Base-by-base conservation (phyloP, 371 early-diverging fungal species). In the Circinella minor region DNA sequence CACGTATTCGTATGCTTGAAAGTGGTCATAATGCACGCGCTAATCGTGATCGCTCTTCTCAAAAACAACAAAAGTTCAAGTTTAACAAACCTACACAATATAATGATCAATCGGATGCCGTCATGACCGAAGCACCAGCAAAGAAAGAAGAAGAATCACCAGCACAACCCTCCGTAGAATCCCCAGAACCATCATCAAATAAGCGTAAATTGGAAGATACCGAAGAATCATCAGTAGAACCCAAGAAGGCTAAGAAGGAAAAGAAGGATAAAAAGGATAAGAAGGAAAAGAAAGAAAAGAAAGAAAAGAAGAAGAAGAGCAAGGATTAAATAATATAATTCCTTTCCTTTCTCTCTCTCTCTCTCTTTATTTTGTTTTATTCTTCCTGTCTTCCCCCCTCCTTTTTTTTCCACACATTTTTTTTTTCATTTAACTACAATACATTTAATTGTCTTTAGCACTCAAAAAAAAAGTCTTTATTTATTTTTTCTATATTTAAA, bases 1-100 rank as follows among this genome's bases (percentile, higher is more conserved):
- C 87, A 54, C 89, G 97, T 61, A 85, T 98, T 75, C 84, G 94
- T 55, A 89, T 93, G 83, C 88, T 98, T 39, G 98, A 96, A 84
- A 89, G 89, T 60, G 81, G 86, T 60, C 78, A 78, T 38, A 73
- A 74, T 37, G 80, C 84, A 51, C 76, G 77, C 36, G 76, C 78
- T 65, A 85, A 85, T 80, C 85, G 84, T 74, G 86, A 83, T 63
- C 82, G 86, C 55, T 82, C 80, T 38, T 78, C 80, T 57, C 79
- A 84, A 79, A 94, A 93, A 84, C 90, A 91, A 81, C 84, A 89
- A 79, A 93, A 93, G 73, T 83, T 86, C 83, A 87, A 89, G 72
- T 75, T 83, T 57, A 81, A 81, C 63, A 79, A 79, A 75, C 70
- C 77, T 59, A 74, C 77, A 64, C 80, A 77, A 71, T 79, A 81